Conservation (phyloP, 2,329 filamentous ascomycete species). For the Fusarium torreyae region DNA sequence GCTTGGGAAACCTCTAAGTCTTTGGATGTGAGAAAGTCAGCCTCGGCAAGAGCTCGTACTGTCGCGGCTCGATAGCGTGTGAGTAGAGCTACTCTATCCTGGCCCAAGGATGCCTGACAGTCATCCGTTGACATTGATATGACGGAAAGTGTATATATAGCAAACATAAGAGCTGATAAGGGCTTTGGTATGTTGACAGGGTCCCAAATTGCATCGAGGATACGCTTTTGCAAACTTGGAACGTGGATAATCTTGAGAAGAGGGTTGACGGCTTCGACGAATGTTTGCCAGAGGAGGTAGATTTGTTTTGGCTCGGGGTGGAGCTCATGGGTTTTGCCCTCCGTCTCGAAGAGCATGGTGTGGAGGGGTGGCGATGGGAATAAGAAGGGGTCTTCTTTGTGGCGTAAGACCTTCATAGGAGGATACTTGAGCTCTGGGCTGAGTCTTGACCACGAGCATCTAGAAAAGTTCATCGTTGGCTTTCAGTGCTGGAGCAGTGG, state of each 20-base stretch:
- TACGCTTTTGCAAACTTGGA: constrained; percentile 51
- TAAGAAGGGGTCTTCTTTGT: constrained; percentile 43
- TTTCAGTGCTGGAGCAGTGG: rapidly evolving
- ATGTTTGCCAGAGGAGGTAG: constrained; percentile 53
- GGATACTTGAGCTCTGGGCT: constrained; percentile 47
- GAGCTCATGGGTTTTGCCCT: constrained; percentile 1
- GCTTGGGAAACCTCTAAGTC: constrained; percentile 53
- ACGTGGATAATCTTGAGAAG: constrained; percentile 53
- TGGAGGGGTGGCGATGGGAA: constrained; percentile 28
- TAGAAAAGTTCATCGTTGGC: not conserved
- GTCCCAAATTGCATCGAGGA: constrained; percentile 52
- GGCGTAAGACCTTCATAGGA: constrained; percentile 33
- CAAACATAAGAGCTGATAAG: constrained; percentile 48
- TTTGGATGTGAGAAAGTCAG: constrained; percentile 49
- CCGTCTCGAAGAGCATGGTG: not conserved
- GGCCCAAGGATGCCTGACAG: constrained; percentile 35
- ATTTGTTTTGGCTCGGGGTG: constrained; percentile 53
- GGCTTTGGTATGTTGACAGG: constrained; percentile 27
- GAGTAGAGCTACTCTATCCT: constrained; percentile 32
- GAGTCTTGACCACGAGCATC: constrained; percentile 44
- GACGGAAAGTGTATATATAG: constrained; percentile 49
- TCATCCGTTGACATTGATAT: constrained; percentile 37
- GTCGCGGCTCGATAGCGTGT: constrained; percentile 46
- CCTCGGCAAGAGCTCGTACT: constrained; percentile 45
- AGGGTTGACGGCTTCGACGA: constrained; percentile 53